Evolutionary conservation across 1,284 basidiomycete species (phyloP), one percentile per base, ranked within the genome.

Genomic region (Malassezia equina): DNA sequence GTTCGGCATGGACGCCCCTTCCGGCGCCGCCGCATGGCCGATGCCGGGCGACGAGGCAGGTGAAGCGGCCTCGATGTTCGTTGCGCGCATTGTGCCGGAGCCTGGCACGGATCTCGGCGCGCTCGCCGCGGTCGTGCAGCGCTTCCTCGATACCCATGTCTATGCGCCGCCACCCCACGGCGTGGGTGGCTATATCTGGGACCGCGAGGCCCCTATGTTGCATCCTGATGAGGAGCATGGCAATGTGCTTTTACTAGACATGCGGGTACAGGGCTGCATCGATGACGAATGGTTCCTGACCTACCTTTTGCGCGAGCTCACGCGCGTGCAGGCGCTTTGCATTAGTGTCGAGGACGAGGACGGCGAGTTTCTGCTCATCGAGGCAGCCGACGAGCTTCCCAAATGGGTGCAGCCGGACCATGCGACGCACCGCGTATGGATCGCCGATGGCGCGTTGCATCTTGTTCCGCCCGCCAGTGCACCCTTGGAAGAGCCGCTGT

Each of bases 211-310:
- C 3, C 72, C 70, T 12, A 47, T 43, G 15, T 17, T 47, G 11
- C 13, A n/a, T 5, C 6, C 27, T 7, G 31, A 19, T 13, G 32
- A 40, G 6, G 53, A 51, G 7, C 11, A 28, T 12, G 31, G 25
- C 13, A 27, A 45, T 15, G 42, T 47, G 8, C 32, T 49, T 90
- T 0, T 86, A 65, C 86, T 89, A 7, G 78, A 78, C 32, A 87
- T 90, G 83, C 79, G 90, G 43, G 85, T 93, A 19, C 90, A 90
- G 3, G 93, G 94, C 75, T 87, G 85, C 49, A 81, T 96, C 17
- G 90, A 96, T 70, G 91, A 96, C 69, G 93, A 96, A 76, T 96
- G 91, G 91, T 85, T 85, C 68, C 80, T 82, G 15, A 88, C 93
- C 13, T 96, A 88, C 86, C 78, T 95, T 32, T 52, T 59, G 50